These are phyloP conservation scores for Rhodotorula sp. DNA, from an alignment of 1,284 basidiomycete species.

Conservation along the genomic window DNA sequence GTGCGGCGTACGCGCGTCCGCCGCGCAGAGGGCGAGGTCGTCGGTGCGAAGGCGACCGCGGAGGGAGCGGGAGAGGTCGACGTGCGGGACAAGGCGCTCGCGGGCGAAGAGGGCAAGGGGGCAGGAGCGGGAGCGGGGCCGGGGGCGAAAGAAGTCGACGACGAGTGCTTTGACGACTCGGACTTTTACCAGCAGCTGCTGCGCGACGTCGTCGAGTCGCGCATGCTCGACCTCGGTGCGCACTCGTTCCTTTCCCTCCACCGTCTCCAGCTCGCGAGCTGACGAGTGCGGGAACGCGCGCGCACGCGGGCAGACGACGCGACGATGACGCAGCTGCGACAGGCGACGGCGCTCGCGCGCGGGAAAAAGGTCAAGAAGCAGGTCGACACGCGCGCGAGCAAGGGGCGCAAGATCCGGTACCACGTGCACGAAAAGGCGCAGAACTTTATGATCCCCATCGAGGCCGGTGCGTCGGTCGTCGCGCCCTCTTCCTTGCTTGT, in stretches of 20 bases:
- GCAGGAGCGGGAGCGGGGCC: not conserved
- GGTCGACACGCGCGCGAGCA: constrained; percentile 90
- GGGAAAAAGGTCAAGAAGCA: constrained; percentile 69
- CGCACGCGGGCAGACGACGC: no score
- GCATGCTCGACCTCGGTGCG: constrained; percentile 46
- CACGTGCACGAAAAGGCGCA: constrained; percentile 90
- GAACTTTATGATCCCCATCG: constrained; percentile 88
- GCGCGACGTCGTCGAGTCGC: constrained; percentile 76
- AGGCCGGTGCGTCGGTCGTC: constrained; percentile 26
- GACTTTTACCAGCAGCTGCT: constrained; percentile 88
- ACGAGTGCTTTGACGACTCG: constrained; percentile 75
- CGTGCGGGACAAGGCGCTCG: constrained; percentile 48
- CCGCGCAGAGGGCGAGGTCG: constrained; percentile 46
- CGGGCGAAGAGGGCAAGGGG: constrained; percentile 53
- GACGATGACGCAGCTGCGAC: constrained; percentile 46
- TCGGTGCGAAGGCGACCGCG: no score
- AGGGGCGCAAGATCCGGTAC: constrained; percentile 85
- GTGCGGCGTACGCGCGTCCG: constrained; percentile 44
- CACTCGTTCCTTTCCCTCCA: not conserved
- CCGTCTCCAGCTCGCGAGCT: not conserved
- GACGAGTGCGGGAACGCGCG: no score
- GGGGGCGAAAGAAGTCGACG: constrained; percentile 28
- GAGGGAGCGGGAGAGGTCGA: constrained; percentile 51
- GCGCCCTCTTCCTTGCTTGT: no score
- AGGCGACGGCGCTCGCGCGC: constrained; percentile 60